These are phyloP conservation scores for Debaryomycetaceae sp. DNA, from an alignment of 1,139 yeast species.

Conservation along the genomic window DNA sequence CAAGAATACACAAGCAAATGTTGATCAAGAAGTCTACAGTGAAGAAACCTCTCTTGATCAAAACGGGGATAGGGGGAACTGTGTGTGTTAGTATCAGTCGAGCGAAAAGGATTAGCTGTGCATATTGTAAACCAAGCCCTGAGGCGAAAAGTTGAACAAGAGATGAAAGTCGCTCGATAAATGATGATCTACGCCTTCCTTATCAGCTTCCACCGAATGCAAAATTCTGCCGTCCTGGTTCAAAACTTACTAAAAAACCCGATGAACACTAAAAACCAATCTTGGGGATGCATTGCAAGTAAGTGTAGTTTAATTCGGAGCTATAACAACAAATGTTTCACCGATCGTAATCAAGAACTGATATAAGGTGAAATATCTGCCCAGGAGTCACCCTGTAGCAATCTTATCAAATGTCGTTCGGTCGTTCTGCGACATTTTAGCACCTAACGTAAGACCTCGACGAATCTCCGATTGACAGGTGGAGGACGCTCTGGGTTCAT, in stretches of 20 bases:
- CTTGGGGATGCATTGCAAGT: slow-evolving; percentile 56
- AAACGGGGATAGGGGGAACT: slow-evolving; percentile 80
- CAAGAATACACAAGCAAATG: slow-evolving; percentile 69
- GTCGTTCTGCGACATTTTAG: slow-evolving; percentile 1
- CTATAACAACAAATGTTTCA: too few relatives aligned
- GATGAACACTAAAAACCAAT: slow-evolving; percentile 73
- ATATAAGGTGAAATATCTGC: neutral
- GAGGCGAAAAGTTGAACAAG: neutral
- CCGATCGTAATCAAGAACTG: too few relatives aligned
- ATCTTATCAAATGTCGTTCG: neutral
- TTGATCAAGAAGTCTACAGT: slow-evolving; percentile 74
- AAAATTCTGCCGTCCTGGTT: neutral
- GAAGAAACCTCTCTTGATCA: slow-evolving; percentile 69
- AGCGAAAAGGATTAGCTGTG: too few relatives aligned
- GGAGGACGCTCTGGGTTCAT: too few relatives aligned
- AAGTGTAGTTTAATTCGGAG: neutral
- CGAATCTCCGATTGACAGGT: too few relatives aligned
- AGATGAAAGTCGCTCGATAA: neutral
- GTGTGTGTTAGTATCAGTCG: slow-evolving; percentile 6
- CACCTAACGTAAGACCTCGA: neutral
- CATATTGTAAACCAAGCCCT: too few relatives aligned
- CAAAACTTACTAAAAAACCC: slow-evolving; percentile 53
- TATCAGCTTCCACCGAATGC: too few relatives aligned
- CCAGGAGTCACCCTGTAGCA: neutral
- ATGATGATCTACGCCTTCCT: too few relatives aligned